Evolutionary conservation across 495 filamentous ascomycete species (phyloP), one percentile per base, ranked within the genome.

Genomic region (Neurospora tetraspora): DNA sequence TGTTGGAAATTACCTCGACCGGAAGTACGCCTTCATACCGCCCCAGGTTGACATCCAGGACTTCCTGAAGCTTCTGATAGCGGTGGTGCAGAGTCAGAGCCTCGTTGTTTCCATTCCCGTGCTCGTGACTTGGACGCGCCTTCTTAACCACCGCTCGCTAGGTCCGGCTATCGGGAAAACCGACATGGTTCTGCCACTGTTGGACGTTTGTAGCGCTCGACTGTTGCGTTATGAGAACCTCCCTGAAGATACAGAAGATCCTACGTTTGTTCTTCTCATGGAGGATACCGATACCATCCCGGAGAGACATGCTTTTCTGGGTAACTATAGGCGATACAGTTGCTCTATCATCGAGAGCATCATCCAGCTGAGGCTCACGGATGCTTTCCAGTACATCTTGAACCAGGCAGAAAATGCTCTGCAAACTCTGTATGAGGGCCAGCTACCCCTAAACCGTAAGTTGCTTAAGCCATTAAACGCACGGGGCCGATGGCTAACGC

Each of bases 221-320:
- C 82, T 97, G 70, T 84, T 95, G 71, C 90, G 93, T 70, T 99
- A 96, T 83, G 95, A 98, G 78, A 88, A 83, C 75, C 87, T 98
- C 31, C 91, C 93, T 0, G 88, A 92, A 70, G 92, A 96, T 73
- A 91, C 90, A 0, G 88, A 93, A 18, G 89, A 98, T 79, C 88
- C 91, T 9, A 93, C 91, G 16, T 86, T 94, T 38, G 82, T 93
- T 42, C 94, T 97, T 73, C 86, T 99, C 8, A 82, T 92, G 69
- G 94, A 97, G 73, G 96, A 99, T 79, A 93, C 97, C 39, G 96
- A 98, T 80, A 98, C 96, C 0, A 85, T 94, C 39, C 96, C 96
- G 2, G 96, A 99, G 80, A 86, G 92, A 34, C 96, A 99, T 82
- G 93, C 94, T 14, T 99, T 99, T 79, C 87, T 98, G n/a, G 95